Base-by-base conservation (phyloP, 2,329 filamentous ascomycete genomes). In the Claviceps humidiphila region DNA sequence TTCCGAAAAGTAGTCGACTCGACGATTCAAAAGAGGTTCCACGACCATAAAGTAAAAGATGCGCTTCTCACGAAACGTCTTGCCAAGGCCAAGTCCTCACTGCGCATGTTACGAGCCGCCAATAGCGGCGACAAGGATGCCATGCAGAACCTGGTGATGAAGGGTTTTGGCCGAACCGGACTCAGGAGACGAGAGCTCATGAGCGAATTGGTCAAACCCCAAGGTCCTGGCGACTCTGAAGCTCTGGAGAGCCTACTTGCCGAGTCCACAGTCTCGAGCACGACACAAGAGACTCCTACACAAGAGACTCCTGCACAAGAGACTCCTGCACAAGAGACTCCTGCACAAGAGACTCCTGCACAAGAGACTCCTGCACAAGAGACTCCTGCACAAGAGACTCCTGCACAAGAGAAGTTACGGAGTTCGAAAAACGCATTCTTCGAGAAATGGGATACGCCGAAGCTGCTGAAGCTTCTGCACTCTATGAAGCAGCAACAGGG, bases 121-220 rank as follows among this genome's bases (percentile, higher is more conserved):
- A 77, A 77, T 56, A 61, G 66, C 11, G 80, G 80, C 38, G 68
- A 78, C 54, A 54, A 67, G 38, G 49, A 56, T 0, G 71, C 72
- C 49, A 71, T 83, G 67, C 62, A 68, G 34, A 66, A 62, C 9
- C 63, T 84, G 8, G 66, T 81, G 37, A 58, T 68, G 44, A 60
- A 71, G 20, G 73, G 70, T 1, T 80, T 81, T 58, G 81, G 76
- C 6, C 71, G 80, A 34, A 58, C 64, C 0, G 81, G 81, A 17
- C 69, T 67, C 52, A 68, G 75, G 38, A 71, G 79, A 44, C 72
- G 76, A 14, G 60, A 72, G 49, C 67, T 84, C 2, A 56, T 77
- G 41, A 56, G 64, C 0, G 57, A 68, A 0, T 64, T 79, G 55
- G 56, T 71, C 52, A 58, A 56, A 3, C 57, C 60, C 0, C 61